Evolutionary conservation across 768 basidiomycete genomes (phyloP).

Genomic region (Auriscalpium microsporum): DNA sequence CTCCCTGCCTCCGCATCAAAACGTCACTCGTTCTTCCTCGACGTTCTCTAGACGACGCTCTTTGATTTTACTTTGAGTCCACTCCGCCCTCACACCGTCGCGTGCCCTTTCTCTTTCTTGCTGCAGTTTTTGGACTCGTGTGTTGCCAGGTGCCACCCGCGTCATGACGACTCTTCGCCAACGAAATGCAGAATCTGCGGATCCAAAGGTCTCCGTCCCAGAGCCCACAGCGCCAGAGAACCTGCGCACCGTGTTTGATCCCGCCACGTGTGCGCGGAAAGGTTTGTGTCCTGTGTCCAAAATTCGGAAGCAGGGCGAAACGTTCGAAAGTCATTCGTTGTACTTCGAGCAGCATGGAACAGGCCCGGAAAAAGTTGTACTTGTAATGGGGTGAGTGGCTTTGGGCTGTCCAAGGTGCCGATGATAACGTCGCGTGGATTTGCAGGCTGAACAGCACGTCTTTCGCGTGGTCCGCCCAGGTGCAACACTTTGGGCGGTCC

Average conservation of each 20-base stretch:
- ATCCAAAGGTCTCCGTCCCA: background rate
- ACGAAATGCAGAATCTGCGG: background rate
- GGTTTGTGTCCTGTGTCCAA: slow-evolving; percentile 70
- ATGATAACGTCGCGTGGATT: too few relatives aligned
- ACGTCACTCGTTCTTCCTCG: too few relatives aligned
- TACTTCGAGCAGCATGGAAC: slow-evolving; percentile 75
- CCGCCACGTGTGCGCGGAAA: slow-evolving; percentile 52
- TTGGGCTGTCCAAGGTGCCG: too few relatives aligned
- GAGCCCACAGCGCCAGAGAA: slow-evolving; percentile 5
- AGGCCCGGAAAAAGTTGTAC: slow-evolving; percentile 55
- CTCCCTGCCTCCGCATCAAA: too few relatives aligned
- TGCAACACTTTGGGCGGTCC: slow-evolving; percentile 50
- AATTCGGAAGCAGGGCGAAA: slow-evolving; percentile 33
- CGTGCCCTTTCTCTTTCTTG: too few relatives aligned
- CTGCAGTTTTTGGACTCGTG: too few relatives aligned
- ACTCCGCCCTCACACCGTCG: too few relatives aligned
- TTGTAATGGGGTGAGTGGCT: slow-evolving; percentile 60
- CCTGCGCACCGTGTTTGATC: slow-evolving; percentile 44
- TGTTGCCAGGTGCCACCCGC: too few relatives aligned
- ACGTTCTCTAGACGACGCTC: too few relatives aligned
- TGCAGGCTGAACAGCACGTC: slow-evolving; percentile 51
- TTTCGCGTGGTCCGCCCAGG: slow-evolving; percentile 59
- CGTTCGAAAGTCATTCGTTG: slow-evolving; percentile 59
- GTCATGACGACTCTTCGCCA: background rate
- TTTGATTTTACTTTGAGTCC: too few relatives aligned